Evolutionary conservation across 2,329 filamentous ascomycete genomes (phyloP).

Genomic region (Cryphonectria nitschkei): DNA sequence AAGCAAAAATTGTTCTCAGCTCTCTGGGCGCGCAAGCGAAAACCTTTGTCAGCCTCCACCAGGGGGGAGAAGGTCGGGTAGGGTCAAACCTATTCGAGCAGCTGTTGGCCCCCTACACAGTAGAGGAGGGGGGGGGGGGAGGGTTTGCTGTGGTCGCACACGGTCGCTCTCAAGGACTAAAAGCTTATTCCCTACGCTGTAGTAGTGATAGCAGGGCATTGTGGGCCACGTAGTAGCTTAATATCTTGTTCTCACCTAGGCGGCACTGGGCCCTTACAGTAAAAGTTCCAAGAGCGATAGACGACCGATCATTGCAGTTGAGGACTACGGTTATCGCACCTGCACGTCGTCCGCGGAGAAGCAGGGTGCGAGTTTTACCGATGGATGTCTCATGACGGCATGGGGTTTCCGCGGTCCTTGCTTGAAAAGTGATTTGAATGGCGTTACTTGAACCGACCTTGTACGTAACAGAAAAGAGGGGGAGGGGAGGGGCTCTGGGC

Average conservation of each 20-base stretch:
- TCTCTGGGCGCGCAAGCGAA: not conserved
- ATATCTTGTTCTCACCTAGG: not conserved
- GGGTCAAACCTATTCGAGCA: not conserved
- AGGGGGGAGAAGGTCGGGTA: not conserved
- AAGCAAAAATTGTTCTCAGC: too few species aligned
- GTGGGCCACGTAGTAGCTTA: not conserved
- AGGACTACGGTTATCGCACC: not conserved
- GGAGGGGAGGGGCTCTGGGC: not conserved
- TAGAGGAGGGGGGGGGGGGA: not conserved
- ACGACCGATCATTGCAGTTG: not conserved
- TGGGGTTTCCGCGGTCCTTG: slow-evolving; percentile 6
- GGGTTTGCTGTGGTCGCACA: not conserved
- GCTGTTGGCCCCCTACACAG: not conserved
- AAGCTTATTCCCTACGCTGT: not conserved
- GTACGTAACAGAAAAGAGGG: slow-evolving; percentile 28
- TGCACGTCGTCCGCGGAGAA: slow-evolving; percentile 24
- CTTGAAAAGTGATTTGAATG: slow-evolving; percentile 10
- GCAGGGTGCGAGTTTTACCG: slow-evolving; percentile 1
- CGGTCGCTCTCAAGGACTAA: too few species aligned
- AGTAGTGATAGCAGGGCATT: not conserved
- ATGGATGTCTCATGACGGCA: slow-evolving; percentile 26
- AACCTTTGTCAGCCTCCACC: not conserved
- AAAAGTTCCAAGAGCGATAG: not conserved
- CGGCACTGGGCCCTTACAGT: not conserved
- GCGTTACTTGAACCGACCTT: slow-evolving; percentile 13